Percentiles rank a stretch among this genome's conserved stretches.
Evolutionary conservation across 768 basidiomycete genomes (phyloP).

Genomic region (Suillus clintonianus): DNA sequence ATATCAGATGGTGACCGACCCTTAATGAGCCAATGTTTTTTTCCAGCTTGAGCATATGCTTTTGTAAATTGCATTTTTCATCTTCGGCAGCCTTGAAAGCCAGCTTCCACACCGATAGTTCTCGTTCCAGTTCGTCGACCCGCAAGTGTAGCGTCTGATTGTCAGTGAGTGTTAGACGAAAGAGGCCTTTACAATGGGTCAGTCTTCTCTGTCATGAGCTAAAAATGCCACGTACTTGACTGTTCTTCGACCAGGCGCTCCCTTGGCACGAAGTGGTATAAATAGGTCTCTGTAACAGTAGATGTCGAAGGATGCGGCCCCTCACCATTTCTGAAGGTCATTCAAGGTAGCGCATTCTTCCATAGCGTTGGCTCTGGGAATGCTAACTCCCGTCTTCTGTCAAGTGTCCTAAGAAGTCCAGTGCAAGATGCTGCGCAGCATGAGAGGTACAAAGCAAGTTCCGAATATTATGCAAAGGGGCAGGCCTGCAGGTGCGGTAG

Average conservation of each 20-base stretch:
- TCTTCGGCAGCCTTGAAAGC: constrained; percentile 36
- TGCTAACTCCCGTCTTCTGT: neutral
- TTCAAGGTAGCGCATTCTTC: constrained; percentile 4
- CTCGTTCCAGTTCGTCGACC: constrained; percentile 40
- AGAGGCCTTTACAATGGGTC: constrained; percentile 20
- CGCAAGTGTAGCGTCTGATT: constrained; percentile 32
- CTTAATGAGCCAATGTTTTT: constrained; percentile 32
- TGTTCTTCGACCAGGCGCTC: constrained; percentile 35
- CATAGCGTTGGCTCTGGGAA: constrained; percentile 5
- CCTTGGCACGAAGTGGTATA: constrained; percentile 19
- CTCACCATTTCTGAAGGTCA: constrained; percentile 10
- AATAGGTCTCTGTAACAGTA: neutral
- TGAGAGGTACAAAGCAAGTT: neutral
- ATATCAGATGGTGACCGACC: constrained; percentile 18
- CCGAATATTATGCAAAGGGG: neutral
- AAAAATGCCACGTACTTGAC: constrained; percentile 24
- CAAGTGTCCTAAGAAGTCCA: neutral
- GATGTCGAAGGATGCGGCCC: neutral
- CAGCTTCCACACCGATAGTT: constrained; percentile 42
- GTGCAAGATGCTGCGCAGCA: neutral
- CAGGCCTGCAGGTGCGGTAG: neutral
- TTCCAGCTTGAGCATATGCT: constrained; percentile 31
- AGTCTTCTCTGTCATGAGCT: neutral
- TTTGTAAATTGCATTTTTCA: constrained; percentile 31
- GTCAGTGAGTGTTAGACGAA: constrained; percentile 30